Conservation (phyloP, 2,329 filamentous ascomycete species). For the Paraconiothyrium sp. region DNA sequence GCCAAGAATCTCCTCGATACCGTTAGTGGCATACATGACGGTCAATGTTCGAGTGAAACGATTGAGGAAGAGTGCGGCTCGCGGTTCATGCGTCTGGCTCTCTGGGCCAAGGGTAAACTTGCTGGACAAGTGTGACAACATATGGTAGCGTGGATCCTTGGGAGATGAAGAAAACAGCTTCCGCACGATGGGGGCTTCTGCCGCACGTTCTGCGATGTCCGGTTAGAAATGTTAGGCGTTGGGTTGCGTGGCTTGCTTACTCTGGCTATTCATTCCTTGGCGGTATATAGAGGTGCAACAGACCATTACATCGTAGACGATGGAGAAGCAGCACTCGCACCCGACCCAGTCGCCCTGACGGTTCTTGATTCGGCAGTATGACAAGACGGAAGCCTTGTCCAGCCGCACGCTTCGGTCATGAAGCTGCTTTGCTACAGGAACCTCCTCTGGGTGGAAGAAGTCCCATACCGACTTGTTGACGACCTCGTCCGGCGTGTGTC, state of each 20-base stretch:
- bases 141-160: slow-evolving; percentile 85
- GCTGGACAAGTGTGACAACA: slow-evolving; percentile 84
- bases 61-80: slow-evolving; percentile 85
- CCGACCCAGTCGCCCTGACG: slow-evolving; percentile 76
- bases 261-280: slow-evolving; percentile 73
- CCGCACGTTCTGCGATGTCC: slow-evolving; percentile 71
- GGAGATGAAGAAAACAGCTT: slow-evolving; percentile 83
- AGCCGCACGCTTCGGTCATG: slow-evolving; percentile 78
- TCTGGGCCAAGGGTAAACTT: slow-evolving; percentile 73
- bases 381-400: slow-evolving; percentile 85
- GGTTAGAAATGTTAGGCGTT: background rate
- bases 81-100: slow-evolving; percentile 73
- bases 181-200: slow-evolving; percentile 80
- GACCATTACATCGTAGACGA: slow-evolving; percentile 88
- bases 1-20: slow-evolving; percentile 78
- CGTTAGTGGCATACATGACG: slow-evolving; percentile 86
- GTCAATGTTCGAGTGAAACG: slow-evolving; percentile 83
- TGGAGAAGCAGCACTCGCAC: slow-evolving; percentile 89
- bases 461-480: slow-evolving; percentile 82
- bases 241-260: slow-evolving; percentile 61
- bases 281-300: slow-evolving; percentile 84
- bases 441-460: slow-evolving; percentile 84
- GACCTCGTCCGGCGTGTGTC: slow-evolving; percentile 79
- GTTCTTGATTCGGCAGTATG: slow-evolving; percentile 78
- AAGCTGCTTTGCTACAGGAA: slow-evolving; percentile 76